phyloP scores from a whole-genome alignment of 2,329 filamentous ascomycete genomes.

The Xylariaceae sp. region DNA sequence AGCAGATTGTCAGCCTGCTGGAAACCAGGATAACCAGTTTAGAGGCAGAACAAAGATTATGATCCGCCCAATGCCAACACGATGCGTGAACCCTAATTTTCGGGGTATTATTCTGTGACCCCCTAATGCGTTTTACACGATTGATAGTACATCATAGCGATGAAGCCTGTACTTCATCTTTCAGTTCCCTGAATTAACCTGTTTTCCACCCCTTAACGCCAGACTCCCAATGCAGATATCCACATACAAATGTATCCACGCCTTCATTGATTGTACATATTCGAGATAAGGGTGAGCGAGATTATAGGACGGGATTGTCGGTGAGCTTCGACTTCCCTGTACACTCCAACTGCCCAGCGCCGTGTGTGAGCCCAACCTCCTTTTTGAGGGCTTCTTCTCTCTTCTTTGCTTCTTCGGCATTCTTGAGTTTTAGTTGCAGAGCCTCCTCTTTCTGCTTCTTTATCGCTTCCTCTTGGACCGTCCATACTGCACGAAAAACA shows the following conservation, averaged over 20 bases:
- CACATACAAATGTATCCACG: conserved; percentile 2
- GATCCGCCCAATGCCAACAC: too few species aligned
- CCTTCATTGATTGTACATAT: conserved; percentile 4
- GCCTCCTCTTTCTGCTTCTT: conserved; percentile 32
- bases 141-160: not conserved
- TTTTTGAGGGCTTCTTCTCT: conserved; percentile 38
- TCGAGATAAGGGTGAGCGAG: not conserved
- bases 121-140: not conserved
- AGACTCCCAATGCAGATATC: too few species aligned
- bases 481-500: conserved; percentile 36
- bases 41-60: conserved; percentile 6
- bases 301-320: conserved; percentile 2
- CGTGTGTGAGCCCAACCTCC: conserved; percentile 26
- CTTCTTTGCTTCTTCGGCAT: conserved; percentile 34
- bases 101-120: not conserved
- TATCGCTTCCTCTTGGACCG: conserved; percentile 37
- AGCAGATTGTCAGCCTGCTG: conserved; percentile 37
- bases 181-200: too few species aligned
- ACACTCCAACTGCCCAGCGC: conserved; percentile 3
- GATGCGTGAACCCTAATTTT: not conserved
- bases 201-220: conserved; percentile 7
- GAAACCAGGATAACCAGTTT: conserved; percentile 33
- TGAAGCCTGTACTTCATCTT: too few species aligned
- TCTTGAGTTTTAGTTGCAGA: conserved; percentile 30
- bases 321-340: conserved; percentile 12